Conservation (phyloP, 495 filamentous ascomycete species). For the Glutinoglossum americanum region DNA sequence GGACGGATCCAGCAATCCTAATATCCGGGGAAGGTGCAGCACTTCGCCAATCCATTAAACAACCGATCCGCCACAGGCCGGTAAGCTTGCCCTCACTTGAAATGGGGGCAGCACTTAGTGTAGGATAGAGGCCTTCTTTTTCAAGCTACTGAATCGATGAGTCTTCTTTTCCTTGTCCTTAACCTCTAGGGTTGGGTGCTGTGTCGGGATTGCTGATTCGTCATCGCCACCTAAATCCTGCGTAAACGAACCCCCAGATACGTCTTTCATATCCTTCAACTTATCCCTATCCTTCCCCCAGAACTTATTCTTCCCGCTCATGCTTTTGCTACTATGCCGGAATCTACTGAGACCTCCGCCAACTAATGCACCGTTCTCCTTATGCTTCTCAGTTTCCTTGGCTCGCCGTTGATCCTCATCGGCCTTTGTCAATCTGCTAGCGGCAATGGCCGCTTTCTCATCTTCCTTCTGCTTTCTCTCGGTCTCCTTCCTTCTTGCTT, state of each 20-base stretch:
- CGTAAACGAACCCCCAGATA: constrained; percentile 7
- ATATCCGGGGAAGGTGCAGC: not conserved
- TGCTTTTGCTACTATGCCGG: constrained; percentile 35
- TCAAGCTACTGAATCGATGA: constrained; percentile 2
- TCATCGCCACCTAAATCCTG: constrained; percentile 2
- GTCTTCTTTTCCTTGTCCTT: constrained; percentile 2
- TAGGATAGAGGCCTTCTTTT: not conserved
- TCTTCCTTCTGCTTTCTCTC: constrained; percentile 40
- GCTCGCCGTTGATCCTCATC: constrained; percentile 25
- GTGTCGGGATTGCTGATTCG: not conserved
- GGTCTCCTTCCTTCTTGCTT: constrained; percentile 37
- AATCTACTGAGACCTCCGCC: constrained; percentile 28
- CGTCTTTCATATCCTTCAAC: constrained; percentile 1
- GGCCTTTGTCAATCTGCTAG: constrained; percentile 26
- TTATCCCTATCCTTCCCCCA: constrained; percentile 10
- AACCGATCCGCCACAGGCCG: not conserved
- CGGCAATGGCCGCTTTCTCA: constrained; percentile 32
- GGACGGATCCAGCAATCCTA: not conserved
- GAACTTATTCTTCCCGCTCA: constrained; percentile 30
- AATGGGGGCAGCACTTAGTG: not conserved
- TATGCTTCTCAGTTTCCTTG: constrained; percentile 15
- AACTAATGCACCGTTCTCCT: constrained; percentile 7
- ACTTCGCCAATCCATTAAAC: not conserved
- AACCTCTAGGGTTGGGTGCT: not conserved
- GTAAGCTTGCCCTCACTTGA: not conserved